Evolutionary conservation across 495 filamentous ascomycete genomes (phyloP).

Genomic region (Trichodelitschia bisporula): DNA sequence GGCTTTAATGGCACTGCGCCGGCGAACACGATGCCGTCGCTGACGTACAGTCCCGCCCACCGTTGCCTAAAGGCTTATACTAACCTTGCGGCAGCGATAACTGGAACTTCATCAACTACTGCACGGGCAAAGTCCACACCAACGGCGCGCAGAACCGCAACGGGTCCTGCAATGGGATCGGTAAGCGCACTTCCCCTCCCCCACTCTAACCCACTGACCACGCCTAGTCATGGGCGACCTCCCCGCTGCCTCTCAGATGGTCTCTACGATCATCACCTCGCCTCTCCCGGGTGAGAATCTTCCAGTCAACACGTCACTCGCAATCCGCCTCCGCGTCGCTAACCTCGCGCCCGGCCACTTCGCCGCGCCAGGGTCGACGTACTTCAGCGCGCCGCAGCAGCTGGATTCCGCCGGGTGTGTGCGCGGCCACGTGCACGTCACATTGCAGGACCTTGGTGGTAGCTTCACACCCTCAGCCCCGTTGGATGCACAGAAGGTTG

Average conservation of each 20-base stretch:
- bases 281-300: slow-evolving; percentile 25
- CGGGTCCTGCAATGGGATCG: slow-evolving; percentile 48
- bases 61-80: no score
- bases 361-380: slow-evolving; percentile 31
- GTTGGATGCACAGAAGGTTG: slow-evolving; percentile 21
- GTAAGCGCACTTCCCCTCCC: slow-evolving; percentile 8
- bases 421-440: slow-evolving; percentile 44
- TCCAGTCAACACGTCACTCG: slow-evolving; percentile 25
- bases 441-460: slow-evolving; percentile 33
- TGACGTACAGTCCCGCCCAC: no score
- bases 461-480: slow-evolving; percentile 20
- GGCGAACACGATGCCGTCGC: no score
- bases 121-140: slow-evolving; percentile 37
- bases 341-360: slow-evolving; percentile 42
- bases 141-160: slow-evolving; percentile 36
- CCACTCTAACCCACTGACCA: slow-evolving; percentile 4
- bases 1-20: no score
- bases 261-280: slow-evolving; percentile 35
- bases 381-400: slow-evolving; percentile 44
- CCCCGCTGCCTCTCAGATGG: slow-evolving; percentile 34
- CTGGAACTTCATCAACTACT: slow-evolving; percentile 21
- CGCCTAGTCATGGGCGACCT: slow-evolving; percentile 42
- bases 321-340: slow-evolving; percentile 29
- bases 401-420: slow-evolving; percentile 29
- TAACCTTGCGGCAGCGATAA: slow-evolving; percentile 14